A percentile compares a stretch with the other conserved stretches of the same genome.
Evolutionary conservation across 2,329 filamentous ascomycete genomes (phyloP).

Genomic region (Fusarium annulatum): DNA sequence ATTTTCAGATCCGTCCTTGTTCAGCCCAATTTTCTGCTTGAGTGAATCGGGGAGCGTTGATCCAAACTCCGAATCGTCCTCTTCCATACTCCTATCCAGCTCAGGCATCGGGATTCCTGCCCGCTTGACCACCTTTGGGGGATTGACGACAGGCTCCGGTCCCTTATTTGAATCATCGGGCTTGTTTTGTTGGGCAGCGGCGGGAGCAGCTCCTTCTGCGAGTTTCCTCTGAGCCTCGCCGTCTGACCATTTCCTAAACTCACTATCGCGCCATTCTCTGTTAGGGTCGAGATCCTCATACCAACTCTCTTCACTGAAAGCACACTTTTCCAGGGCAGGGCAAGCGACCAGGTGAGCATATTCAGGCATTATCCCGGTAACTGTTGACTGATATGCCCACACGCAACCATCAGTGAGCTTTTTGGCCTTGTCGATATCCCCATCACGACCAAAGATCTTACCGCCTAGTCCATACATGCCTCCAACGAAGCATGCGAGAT

Average conservation of each 20-base stretch:
- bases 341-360: slow-evolving; percentile 59
- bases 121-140: slow-evolving; percentile 27
- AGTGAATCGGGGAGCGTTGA: slow-evolving; percentile 50
- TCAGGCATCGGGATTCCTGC: slow-evolving; percentile 43
- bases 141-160: slow-evolving; percentile 9
- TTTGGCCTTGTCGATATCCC: slow-evolving; percentile 71
- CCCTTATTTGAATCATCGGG: slow-evolving; percentile 9
- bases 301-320: slow-evolving; percentile 64
- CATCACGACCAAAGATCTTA: slow-evolving; percentile 68
- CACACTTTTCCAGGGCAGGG: slow-evolving; percentile 57
- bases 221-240: slow-evolving; percentile 52
- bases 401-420: slow-evolving; percentile 76
- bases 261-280: slow-evolving; percentile 54
- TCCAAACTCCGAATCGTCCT: slow-evolving; percentile 40
- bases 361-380: slow-evolving; percentile 75
- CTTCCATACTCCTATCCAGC: slow-evolving; percentile 30
- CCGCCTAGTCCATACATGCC: slow-evolving; percentile 76
- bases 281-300: slow-evolving; percentile 60
- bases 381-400: slow-evolving; percentile 73
- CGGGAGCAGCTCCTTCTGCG: slow-evolving; percentile 37
- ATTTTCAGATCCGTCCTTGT: slow-evolving; percentile 8
- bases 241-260: slow-evolving; percentile 59
- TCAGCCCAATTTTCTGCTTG: slow-evolving; percentile 46
- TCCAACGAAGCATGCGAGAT: slow-evolving; percentile 75
- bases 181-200: slow-evolving; percentile 4